A percentile compares a stretch with the other conserved stretches of the same genome.
Conservation (phyloP, 2,329 filamentous ascomycete genomes). For the Aureobasidium sp. region DNA sequence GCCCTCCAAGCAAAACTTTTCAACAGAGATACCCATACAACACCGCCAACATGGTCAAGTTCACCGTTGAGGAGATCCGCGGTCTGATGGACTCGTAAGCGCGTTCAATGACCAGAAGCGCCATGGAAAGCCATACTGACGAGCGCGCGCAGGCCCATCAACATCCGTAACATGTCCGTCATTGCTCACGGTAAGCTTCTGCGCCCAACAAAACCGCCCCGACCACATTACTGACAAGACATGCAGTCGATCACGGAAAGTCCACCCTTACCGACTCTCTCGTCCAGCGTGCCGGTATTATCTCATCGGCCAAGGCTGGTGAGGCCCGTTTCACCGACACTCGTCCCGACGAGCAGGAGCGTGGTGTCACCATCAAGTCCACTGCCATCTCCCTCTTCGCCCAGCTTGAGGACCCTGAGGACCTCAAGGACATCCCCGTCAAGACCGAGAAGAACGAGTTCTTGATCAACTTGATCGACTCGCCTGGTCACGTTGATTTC, state of each 20-base stretch:
- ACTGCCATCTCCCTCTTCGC: conserved; percentile 98
- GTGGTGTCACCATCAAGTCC: conserved; percentile 99
- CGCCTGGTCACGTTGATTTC: conserved; percentile 99
- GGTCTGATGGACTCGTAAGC: conserved; percentile 53
- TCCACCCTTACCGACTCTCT: conserved; percentile 99
- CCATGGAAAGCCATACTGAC: neutral
- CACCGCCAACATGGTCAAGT: conserved; percentile 99
- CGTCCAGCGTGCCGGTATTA: conserved; percentile 98
- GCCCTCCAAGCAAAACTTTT: conserved; percentile 20
- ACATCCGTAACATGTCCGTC: conserved; percentile 95
- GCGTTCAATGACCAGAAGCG: neutral
- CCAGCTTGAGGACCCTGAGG: conserved; percentile 68
- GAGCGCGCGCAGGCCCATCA: conserved; percentile 49
- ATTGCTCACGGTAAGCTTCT: conserved; percentile 77
- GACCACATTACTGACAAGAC: neutral
- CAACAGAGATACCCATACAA: conserved; percentile 30
- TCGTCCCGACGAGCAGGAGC: conserved; percentile 94
- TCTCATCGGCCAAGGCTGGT: conserved; percentile 95
- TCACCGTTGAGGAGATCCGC: conserved; percentile 93
- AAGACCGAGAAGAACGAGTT: conserved; percentile 90
- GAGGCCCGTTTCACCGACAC: conserved; percentile 95
- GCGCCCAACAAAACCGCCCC: neutral
- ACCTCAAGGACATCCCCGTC: conserved; percentile 89
- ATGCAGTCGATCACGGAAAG: conserved; percentile 92
- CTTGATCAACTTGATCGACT: conserved; percentile 99